These are phyloP conservation scores for Hippophae tibetana DNA, from an alignment of 306 rosid species.

Conservation along the genomic window DNA sequence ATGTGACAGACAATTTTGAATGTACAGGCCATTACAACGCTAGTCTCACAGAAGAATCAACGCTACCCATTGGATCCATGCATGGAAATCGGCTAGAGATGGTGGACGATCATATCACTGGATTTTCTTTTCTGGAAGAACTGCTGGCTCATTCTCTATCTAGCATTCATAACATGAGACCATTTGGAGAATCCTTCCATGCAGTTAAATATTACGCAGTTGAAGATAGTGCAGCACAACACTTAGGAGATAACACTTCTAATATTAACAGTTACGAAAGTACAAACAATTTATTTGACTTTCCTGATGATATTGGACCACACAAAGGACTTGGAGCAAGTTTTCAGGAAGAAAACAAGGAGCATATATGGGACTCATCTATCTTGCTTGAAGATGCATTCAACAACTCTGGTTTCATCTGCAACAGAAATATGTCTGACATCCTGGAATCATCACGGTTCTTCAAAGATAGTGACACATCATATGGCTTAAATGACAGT, in stretches of 20 bases:
- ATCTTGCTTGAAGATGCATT: slow-evolving; percentile 25
- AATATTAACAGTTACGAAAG: slow-evolving; percentile 12
- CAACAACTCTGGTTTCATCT: slow-evolving; percentile 25
- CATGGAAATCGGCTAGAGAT: slow-evolving; percentile 23
- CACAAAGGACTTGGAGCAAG: slow-evolving; percentile 47
- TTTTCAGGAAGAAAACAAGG: slow-evolving; percentile 22
- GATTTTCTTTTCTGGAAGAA: slow-evolving; percentile 33
- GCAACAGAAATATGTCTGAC: slow-evolving; percentile 25
- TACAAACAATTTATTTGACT: slow-evolving; percentile 23
- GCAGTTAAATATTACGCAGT: slow-evolving; percentile 22
- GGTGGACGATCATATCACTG: slow-evolving; percentile 19
- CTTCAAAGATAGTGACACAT: slow-evolving; percentile 18
- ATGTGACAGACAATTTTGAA: slow-evolving; percentile 15
- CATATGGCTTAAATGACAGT: slow-evolving; percentile 27
- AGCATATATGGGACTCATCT: slow-evolving; percentile 20
- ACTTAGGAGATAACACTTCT: slow-evolving; percentile 22
- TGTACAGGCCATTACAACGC: slow-evolving; percentile 19
- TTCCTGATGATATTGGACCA: slow-evolving; percentile 48
- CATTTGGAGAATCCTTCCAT: slow-evolving; percentile 27
- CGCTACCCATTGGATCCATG: slow-evolving; percentile 11
- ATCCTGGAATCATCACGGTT: slow-evolving; percentile 18
- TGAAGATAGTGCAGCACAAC: slow-evolving; percentile 20
- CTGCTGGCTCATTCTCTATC: slow-evolving; percentile 26
- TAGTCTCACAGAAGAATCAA: slow-evolving; percentile 20
- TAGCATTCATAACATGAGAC: slow-evolving; percentile 22